These are phyloP conservation scores for Diaporthe destruens DNA, from an alignment of 2,329 filamentous ascomycete genomes.

Conservation along the genomic window DNA sequence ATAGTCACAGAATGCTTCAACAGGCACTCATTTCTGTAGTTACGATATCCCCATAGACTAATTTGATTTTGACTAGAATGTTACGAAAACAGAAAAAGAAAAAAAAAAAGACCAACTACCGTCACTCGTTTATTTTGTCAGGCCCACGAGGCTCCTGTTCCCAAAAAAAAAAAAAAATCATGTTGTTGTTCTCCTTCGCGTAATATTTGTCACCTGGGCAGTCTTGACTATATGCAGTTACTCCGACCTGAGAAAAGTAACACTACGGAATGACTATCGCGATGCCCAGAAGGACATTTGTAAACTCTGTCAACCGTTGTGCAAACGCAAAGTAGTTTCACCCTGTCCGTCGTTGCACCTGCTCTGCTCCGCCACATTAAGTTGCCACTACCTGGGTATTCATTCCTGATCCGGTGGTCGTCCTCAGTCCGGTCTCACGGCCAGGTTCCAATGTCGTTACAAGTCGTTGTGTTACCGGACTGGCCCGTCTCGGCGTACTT, in stretches of 20 bases:
- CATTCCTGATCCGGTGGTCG: neutral
- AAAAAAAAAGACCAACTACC: constrained; percentile 28
- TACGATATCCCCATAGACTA: constrained; percentile 34
- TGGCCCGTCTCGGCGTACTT: constrained; percentile 25
- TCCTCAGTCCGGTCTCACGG: constrained; percentile 20
- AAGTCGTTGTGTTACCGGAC: constrained; percentile 24
- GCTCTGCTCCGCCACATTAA: constrained; percentile 15
- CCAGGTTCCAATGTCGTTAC: constrained; percentile 28
- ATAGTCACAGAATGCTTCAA: constrained; percentile 19
- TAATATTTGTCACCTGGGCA: neutral
- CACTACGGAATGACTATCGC: neutral
- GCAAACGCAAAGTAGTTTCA: constrained; percentile 11
- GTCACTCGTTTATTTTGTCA: constrained; percentile 31
- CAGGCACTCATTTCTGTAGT: constrained; percentile 29
- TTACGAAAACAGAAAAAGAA: constrained; percentile 15
- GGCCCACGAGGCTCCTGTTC: constrained; percentile 2
- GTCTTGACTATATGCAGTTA: neutral
- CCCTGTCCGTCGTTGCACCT: neutral
- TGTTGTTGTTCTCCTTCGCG: neutral
- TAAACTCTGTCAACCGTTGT: neutral
- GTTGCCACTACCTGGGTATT: neutral
- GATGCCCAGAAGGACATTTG: constrained; percentile 1
- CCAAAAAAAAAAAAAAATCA: neutral
- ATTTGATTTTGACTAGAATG: constrained; percentile 24
- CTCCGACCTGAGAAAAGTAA: constrained; percentile 10